Evolutionary conservation across 2,329 filamentous ascomycete species (phyloP).

Genomic region (Aschersonia sp.): DNA sequence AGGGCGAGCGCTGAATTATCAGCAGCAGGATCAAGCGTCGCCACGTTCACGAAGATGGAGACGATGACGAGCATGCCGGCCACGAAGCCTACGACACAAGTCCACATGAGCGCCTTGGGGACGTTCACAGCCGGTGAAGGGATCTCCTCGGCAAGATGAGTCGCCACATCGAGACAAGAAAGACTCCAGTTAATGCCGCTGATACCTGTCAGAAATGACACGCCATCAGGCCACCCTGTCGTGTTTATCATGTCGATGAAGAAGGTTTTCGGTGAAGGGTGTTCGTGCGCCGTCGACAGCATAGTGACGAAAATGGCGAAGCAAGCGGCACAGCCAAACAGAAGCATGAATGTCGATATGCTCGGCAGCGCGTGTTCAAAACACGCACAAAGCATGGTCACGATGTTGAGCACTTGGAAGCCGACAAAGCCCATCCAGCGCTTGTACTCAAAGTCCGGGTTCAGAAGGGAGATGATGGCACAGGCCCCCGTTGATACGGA

Average conservation of each 20-base stretch:
- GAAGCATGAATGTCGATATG: conserved; percentile 11
- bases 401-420: conserved; percentile 12
- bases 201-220: conserved; percentile 15
- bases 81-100: conserved; percentile 8
- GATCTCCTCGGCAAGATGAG: conserved; percentile 15
- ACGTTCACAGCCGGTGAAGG: conserved; percentile 10
- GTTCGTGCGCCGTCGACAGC: conserved; percentile 10
- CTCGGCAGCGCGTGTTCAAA: conserved; percentile 12
- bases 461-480: conserved; percentile 8
- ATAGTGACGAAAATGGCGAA: conserved; percentile 11
- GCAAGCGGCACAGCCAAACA: conserved; percentile 12
- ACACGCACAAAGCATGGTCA: conserved; percentile 7
- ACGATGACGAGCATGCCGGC: conserved; percentile 9
- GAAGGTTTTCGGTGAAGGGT: conserved; percentile 8
- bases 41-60: conserved; percentile 8
- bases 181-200: conserved; percentile 16
- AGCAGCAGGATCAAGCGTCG: conserved; percentile 5
- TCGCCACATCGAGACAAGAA: conserved; percentile 13
- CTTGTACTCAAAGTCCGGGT: conserved; percentile 11
- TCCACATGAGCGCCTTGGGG: conserved; percentile 7
- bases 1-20: conserved; percentile 10
- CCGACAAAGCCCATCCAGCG: conserved; percentile 14
- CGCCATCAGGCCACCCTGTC: conserved; percentile 11
- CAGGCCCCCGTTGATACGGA: conserved; percentile 10
- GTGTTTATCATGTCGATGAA: conserved; percentile 10